Evolutionary conservation across 1,284 basidiomycete genomes (phyloP), one percentile per base, ranked within the genome.

Genomic region (Flammula alnicola): DNA sequence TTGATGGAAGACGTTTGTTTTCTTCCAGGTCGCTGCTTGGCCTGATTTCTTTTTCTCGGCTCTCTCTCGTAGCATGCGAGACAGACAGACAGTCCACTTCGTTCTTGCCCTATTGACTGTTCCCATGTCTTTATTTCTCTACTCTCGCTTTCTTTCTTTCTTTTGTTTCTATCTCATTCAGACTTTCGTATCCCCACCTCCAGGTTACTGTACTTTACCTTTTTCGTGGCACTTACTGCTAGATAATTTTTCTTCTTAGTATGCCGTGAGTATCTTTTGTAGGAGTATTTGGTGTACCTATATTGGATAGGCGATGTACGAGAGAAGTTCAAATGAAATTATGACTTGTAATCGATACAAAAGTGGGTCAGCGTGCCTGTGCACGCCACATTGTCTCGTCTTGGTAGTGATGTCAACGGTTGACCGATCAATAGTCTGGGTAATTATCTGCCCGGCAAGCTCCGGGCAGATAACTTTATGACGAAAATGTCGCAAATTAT

Each of bases 191-290:
- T 37, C n/a, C 16, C 25, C 23, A 25, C 23, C 26, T 37, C 44
- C 19, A 22, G 36, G 46, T 25, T 49, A 27, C n/a, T 50, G 42
- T 49, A 48, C 35, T 45, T 44, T 44, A 43, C 42, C n/a, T 50
- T 30, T 25, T 32, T 14, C 25, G 33, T 4, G 14, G n/a, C 31
- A 35, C 5, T 7, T 29, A 36, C 35, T 23, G 31, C 27, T 37
- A 19, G 43, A 39, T 49, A 48, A 42, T 48, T 33, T 38, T 42
- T 37, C 29, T 38, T 27, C 22, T 30, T 19, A 22, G 14, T 44
- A 22, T 31, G 42, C 30, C 23, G n/a, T n/a, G n/a, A n/a, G n/a
- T n/a, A n/a, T n/a, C n/a, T n/a, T n/a, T n/a, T n/a, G n/a, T n/a
- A n/a, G n/a, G n/a, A n/a, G n/a, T n/a, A n/a, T n/a, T n/a, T n/a